These are phyloP conservation scores for Zygosaccharomyces lentus DNA, from an alignment of 805 yeast genomes.

Conservation along the genomic window DNA sequence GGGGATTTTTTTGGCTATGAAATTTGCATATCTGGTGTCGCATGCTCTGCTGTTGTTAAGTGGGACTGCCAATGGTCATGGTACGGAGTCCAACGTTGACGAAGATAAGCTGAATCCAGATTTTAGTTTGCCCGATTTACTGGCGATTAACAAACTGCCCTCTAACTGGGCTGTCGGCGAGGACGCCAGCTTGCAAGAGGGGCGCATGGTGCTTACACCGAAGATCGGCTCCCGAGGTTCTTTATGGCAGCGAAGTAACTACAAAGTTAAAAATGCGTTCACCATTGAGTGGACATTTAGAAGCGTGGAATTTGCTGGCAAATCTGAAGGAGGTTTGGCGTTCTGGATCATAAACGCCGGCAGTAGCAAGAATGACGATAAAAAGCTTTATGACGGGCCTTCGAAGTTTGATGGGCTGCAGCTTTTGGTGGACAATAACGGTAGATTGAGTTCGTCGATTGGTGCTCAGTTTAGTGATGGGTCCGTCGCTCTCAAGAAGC, in stretches of 20 bases:
- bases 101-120: conserved; percentile 25
- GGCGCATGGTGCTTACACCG: conserved; percentile 52
- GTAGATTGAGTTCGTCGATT: conserved; percentile 46
- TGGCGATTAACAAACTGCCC: conserved; percentile 26
- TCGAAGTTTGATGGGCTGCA: conserved; percentile 58
- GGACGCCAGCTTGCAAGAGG: conserved; percentile 43
- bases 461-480: conserved; percentile 63
- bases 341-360: conserved; percentile 47
- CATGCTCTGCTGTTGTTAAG: neutral
- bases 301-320: conserved; percentile 49
- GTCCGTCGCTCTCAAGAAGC: conserved; percentile 30
- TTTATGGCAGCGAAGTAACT: conserved; percentile 40
- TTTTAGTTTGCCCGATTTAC: conserved; percentile 40
- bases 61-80: conserved; percentile 8
- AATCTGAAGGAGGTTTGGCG: conserved; percentile 53
- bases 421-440: conserved; percentile 50
- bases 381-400: conserved; percentile 52
- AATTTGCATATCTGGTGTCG: neutral
- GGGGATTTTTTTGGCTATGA: neutral
- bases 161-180: conserved; percentile 41
- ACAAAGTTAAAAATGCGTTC: conserved; percentile 40
- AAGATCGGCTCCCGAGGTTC: conserved; percentile 40
- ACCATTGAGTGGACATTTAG: conserved; percentile 62
- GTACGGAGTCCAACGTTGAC: conserved; percentile 15
- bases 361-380: conserved; percentile 24